A percentile compares a stretch with the other conserved stretches of the same genome.
These are phyloP conservation scores for Claviceps purpurea DNA, from an alignment of 2,329 filamentous ascomycete genomes.

Conservation along the genomic window DNA sequence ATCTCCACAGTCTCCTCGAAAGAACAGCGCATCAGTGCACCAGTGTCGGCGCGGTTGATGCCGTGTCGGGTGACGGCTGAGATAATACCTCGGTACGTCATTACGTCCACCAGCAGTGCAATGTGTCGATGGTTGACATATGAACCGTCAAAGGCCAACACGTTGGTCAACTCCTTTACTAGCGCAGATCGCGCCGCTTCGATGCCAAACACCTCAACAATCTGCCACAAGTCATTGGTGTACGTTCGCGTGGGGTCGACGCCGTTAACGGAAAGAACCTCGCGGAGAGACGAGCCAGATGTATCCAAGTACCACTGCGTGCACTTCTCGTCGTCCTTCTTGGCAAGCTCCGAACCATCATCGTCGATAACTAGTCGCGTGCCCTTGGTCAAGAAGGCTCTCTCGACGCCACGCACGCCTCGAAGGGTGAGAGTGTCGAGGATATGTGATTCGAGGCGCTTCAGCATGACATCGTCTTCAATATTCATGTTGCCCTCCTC, in stretches of 20 bases:
- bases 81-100: conserved; percentile 88
- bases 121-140: conserved; percentile 99
- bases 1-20: conserved; percentile 99
- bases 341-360: conserved; percentile 61
- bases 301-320: conserved; percentile 96
- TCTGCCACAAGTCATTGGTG: conserved; percentile 91
- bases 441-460: conserved; percentile 81
- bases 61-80: conserved; percentile 96
- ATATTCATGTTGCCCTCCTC: conserved; percentile 49
- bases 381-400: conserved; percentile 85
- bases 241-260: conserved; percentile 79
- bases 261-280: conserved; percentile 74
- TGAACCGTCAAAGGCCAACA: conserved; percentile 95
- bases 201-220: conserved; percentile 90
- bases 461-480: conserved; percentile 85
- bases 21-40: conserved; percentile 96
- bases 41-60: conserved; percentile 96
- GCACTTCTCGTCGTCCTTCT: conserved; percentile 61
- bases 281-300: conserved; percentile 72
- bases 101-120: conserved; percentile 88
- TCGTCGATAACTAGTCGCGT: conserved; percentile 50
- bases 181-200: conserved; percentile 83
- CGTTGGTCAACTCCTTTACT: conserved; percentile 76
- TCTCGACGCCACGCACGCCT: conserved; percentile 76
- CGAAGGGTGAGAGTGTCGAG: conserved; percentile 83